Base-by-base conservation (phyloP, 768 basidiomycete genomes). In the Boletus rufocinnamomeus region DNA sequence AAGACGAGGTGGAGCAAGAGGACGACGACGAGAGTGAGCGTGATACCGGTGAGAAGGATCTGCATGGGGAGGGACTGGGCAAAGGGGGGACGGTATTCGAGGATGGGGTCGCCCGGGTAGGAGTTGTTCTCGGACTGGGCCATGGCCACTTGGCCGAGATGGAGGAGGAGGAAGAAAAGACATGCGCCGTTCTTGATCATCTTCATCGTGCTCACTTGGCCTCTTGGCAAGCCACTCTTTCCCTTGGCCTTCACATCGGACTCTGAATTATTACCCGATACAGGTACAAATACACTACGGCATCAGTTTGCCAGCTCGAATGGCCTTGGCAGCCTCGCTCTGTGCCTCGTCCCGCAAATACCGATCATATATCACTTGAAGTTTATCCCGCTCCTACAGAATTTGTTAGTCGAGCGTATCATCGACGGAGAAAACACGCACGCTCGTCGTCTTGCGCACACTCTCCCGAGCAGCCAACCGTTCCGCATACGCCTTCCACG, bases 1-100 rank as follows among this genome's bases (percentile, higher is more conserved):
- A 99, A 97, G 58, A 94, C 72, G 63, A 99, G 86, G 65, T 98
- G 95, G 56, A 97, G 85, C 65, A 97, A 80, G 44, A 99, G 86
- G 21, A 96, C 88, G 46, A 82, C 79, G 46, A 91, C 83, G 59
- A 98, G 84, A 11, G 96, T 91, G 61, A 96, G 76, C 6, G 93
- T 84, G 61, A 97, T 83, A 47, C 93, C 93, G 1, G 85, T 87
- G 52, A 96, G 76, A 58, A 97, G 81, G 51, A 98, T 84, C 68
- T 99, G 97, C 0, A 96, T 83, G 2, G 96, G 95, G 17, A 98
- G 83, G 0, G 95, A 95, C 60, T 88, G 87, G 7, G 88, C 87
- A 67, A 97, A 98, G 0, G 79, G 73, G 0, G 96, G 96, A 16
- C 91, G 84, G 66, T 78, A 94, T 9, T 75, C 58, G 34, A 95